Conservation (phyloP, 83 land plant species). For the Thuja plicata region DNA sequence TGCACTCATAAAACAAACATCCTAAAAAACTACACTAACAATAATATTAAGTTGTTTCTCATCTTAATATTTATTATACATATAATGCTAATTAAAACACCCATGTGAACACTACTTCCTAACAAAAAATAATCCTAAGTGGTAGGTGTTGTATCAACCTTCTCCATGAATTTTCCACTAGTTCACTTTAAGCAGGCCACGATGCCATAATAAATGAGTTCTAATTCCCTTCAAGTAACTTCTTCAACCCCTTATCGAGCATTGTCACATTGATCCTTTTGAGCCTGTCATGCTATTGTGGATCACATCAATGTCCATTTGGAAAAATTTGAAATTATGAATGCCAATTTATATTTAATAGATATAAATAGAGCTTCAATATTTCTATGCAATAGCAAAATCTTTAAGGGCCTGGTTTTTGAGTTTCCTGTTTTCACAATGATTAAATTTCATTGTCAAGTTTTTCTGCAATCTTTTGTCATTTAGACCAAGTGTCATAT, state of each 20-base stretch:
- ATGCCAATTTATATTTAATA: no score
- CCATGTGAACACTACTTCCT: no score
- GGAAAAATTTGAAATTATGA: no score
- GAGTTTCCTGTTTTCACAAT: slow-evolving; percentile 5
- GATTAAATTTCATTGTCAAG: neutral
- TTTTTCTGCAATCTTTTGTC: neutral
- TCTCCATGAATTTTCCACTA: neutral
- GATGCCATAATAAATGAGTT: neutral
- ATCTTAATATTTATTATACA: no score
- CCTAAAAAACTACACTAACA: no score
- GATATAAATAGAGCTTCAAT: neutral
- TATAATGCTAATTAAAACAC: no score
- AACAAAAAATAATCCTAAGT: neutral
- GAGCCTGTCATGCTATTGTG: neutral
- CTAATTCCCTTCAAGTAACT: neutral
- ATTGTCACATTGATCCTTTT: neutral
- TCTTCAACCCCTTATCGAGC: neutral
- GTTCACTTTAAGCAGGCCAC: neutral
- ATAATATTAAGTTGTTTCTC: no score
- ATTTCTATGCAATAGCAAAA: neutral
- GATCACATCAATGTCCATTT: neutral
- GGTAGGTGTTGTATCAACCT: neutral
- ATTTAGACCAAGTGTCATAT: slow-evolving; percentile 5
- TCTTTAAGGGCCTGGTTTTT: neutral
- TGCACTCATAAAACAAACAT: no score